Evolutionary conservation across 2,329 filamentous ascomycete species (phyloP).

Genomic region (Lachnellula subtilissima): DNA sequence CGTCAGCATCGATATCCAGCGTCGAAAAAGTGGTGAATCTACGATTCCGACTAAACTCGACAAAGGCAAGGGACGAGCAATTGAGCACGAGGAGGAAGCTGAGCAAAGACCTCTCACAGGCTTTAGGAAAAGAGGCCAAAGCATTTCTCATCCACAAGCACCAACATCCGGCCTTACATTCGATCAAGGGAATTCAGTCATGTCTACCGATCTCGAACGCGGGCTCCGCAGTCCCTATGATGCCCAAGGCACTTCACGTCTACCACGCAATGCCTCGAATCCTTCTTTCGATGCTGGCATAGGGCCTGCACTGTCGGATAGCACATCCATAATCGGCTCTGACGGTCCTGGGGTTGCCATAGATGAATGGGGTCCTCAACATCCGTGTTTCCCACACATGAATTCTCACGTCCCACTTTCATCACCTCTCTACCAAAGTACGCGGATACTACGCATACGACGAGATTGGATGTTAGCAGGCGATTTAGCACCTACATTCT

Average conservation of each 20-base stretch:
- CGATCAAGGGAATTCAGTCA: slow-evolving; percentile 21
- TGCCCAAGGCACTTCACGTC: slow-evolving; percentile 18
- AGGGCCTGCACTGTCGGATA: slow-evolving; percentile 29
- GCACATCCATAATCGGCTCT: slow-evolving; percentile 30
- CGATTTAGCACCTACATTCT: slow-evolving; percentile 88
- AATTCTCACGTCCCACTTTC: slow-evolving; percentile 83
- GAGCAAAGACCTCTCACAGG: slow-evolving; percentile 11
- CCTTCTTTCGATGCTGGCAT: slow-evolving; percentile 26
- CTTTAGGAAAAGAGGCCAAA: slow-evolving; percentile 18
- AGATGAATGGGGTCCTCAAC: slow-evolving; percentile 82
- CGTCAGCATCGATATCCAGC: slow-evolving; percentile 29
- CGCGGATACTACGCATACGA: slow-evolving; percentile 84
- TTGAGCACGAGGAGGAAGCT: slow-evolving; percentile 15
- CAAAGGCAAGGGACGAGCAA: slow-evolving; percentile 28
- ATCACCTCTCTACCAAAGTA: slow-evolving; percentile 69
- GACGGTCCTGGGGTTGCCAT: slow-evolving; percentile 49
- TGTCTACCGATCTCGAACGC: slow-evolving; percentile 30
- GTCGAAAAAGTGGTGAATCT: slow-evolving; percentile 27
- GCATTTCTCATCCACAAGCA: slow-evolving; percentile 8
- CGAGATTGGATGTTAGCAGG: slow-evolving; percentile 88
- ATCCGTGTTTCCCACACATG: slow-evolving; percentile 89
- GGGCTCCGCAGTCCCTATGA: slow-evolving; percentile 24
- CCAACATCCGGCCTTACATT: slow-evolving; percentile 22
- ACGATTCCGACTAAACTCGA: slow-evolving; percentile 16
- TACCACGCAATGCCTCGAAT: slow-evolving; percentile 24